Evolutionary conservation across 495 filamentous ascomycete genomes (phyloP).

Genomic region (Hypoxylon rickii): DNA sequence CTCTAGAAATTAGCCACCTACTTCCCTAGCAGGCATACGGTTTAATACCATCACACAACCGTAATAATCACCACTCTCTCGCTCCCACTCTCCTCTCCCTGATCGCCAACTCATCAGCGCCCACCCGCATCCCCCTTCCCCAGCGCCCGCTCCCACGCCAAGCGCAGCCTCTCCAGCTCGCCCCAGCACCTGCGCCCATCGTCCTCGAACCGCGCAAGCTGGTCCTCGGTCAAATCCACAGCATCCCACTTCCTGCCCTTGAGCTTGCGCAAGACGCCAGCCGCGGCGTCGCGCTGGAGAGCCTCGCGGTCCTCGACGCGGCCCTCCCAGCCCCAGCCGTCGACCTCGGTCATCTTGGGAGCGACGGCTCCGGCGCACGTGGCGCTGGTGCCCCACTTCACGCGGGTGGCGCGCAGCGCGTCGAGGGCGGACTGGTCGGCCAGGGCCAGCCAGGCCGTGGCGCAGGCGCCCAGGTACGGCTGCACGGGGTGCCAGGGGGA

Average conservation of each 20-base stretch:
- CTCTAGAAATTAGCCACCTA: too few relatives aligned
- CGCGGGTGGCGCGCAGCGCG: slow-evolving; percentile 54
- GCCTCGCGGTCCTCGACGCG: slow-evolving; percentile 57
- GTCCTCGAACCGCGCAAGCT: slow-evolving; percentile 71
- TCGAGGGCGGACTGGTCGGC: slow-evolving; percentile 69
- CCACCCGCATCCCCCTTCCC: slow-evolving; percentile 9
- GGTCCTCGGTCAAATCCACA: slow-evolving; percentile 64
- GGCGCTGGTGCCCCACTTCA: slow-evolving; percentile 84
- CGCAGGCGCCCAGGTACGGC: slow-evolving; percentile 75
- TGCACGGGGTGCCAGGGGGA: slow-evolving; percentile 83
- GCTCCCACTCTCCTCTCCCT: not conserved
- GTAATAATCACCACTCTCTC: too few relatives aligned
- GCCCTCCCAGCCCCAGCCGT: slow-evolving; percentile 85
- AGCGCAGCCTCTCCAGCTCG: slow-evolving; percentile 82
- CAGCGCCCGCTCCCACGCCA: slow-evolving; percentile 70
- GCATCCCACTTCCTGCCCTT: slow-evolving; percentile 61
- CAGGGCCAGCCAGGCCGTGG: slow-evolving; percentile 80
- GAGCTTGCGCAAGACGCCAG: slow-evolving; percentile 36
- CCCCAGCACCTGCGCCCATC: slow-evolving; percentile 75
- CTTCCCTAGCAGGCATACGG: too few relatives aligned
- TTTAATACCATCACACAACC: too few relatives aligned
- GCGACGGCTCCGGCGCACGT: slow-evolving; percentile 61
- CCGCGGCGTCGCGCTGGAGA: slow-evolving; percentile 47
- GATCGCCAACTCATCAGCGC: slow-evolving; percentile 4
- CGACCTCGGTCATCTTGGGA: slow-evolving; percentile 74